These are phyloP conservation scores for Syzygium aqueum DNA, from an alignment of 345 rosid species.

Conservation along the genomic window DNA sequence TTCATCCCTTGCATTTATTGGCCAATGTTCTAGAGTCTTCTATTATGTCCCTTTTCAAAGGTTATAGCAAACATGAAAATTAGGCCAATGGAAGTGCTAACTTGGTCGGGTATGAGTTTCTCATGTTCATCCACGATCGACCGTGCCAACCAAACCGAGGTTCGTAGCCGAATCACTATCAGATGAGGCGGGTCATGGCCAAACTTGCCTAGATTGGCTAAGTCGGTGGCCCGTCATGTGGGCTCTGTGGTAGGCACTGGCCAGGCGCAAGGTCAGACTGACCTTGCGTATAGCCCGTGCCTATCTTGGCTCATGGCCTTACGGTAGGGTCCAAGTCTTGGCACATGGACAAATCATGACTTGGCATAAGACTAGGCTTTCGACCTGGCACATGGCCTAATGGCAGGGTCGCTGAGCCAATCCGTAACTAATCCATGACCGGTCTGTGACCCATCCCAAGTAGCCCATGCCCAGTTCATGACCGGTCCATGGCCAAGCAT, in stretches of 20 bases:
- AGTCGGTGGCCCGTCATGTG: background rate
- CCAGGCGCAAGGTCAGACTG: rapidly evolving
- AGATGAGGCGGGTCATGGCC: background rate
- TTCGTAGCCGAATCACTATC: no score
- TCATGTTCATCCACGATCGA: no score
- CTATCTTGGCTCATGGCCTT: no score
- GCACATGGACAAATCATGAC: background rate
- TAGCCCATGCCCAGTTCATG: background rate
- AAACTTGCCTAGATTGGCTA: rapidly evolving
- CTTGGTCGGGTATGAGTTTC: no score
- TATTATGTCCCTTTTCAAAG: no score
- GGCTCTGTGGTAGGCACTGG: rapidly evolving
- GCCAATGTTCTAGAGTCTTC: no score
- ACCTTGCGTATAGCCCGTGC: rapidly evolving
- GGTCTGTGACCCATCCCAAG: background rate
- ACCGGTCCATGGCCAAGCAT: background rate
- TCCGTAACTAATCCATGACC: rapidly evolving
- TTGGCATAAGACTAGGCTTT: rapidly evolving
- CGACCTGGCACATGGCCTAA: rapidly evolving
- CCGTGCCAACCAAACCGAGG: no score
- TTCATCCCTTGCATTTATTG: no score
- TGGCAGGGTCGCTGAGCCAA: background rate
- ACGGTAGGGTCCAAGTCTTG: no score
- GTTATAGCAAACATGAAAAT: no score
- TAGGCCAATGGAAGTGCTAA: no score